phyloP scores from a whole-genome alignment of 1,139 yeast genomes.

The Debaryomyces coudertii region DNA sequence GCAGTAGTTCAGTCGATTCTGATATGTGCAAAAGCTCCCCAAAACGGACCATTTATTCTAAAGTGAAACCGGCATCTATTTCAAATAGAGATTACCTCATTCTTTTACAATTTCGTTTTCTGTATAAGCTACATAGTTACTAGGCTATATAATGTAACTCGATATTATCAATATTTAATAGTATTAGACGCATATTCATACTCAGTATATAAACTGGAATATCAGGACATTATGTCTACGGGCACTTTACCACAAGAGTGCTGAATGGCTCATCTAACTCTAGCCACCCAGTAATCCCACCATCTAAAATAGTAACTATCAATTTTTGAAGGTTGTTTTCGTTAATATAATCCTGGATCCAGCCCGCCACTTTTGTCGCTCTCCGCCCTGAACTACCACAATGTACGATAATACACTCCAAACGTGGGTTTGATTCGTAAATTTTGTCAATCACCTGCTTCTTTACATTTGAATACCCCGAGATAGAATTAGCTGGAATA shows the following conservation, averaged over 20 bases:
- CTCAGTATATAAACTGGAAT: too few species aligned
- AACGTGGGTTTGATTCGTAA: slow-evolving; percentile 5
- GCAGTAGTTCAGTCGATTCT: too few species aligned
- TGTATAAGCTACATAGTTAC: too few species aligned
- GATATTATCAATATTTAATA: too few species aligned
- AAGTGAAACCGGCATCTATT: too few species aligned
- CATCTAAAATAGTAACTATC: slow-evolving; percentile 14
- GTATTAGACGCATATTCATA: too few species aligned
- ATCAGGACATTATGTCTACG: too few species aligned
- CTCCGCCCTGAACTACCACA: slow-evolving; percentile 16
- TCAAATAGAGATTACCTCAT: too few species aligned
- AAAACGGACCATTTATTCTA: too few species aligned
- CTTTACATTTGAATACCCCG: slow-evolving; percentile 11
- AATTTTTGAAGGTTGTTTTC: slow-evolving; percentile 10
- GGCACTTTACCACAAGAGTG: background rate
- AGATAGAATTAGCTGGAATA: slow-evolving; percentile 15
- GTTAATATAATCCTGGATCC: slow-evolving; percentile 15
- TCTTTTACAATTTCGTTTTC: too few species aligned
- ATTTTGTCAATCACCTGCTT: slow-evolving; percentile 12
- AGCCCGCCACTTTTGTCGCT: slow-evolving; percentile 16
- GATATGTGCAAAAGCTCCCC: too few species aligned
- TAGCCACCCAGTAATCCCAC: slow-evolving; percentile 15
- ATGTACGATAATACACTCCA: slow-evolving; percentile 13
- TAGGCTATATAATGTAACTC: too few species aligned
- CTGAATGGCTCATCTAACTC: slow-evolving; percentile 13